Evolutionary conservation across 2,329 filamentous ascomycete genomes (phyloP), one percentile per base, ranked within the genome.

Genomic region (Clonostachys chloroleuca): DNA sequence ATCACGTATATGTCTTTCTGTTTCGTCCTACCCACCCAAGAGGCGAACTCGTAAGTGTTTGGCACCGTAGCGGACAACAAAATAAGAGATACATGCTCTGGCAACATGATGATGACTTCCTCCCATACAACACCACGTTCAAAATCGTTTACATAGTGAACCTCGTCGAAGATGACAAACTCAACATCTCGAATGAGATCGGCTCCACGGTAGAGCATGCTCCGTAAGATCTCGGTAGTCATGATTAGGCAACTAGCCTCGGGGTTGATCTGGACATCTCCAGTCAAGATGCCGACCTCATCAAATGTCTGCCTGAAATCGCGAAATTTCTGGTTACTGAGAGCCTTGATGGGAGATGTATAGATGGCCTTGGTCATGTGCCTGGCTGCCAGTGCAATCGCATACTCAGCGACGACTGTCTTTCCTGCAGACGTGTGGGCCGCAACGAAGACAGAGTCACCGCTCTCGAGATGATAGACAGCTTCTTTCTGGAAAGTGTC

Each of bases 351-450:
- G 0, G 94, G 94, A 1, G 94, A 97, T 0, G 94, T 99, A 65
- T 99, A 99, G 53, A 99, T 99, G 18, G 94, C 92, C 65, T 99
- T 99, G 9, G 94, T 99, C 92, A 97, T 97, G 64, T 99, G 94
- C 62, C 92, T 95, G n/a, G 90, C 86, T 33, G 94, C 94, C 49
- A 99, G 94, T 13, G 95, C 94, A 64, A 99, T 95, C 17, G 94
- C 95, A 64, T 99, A 99, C 67, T 99, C 94, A 52, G 94, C 94
- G 41, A 97, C 92, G 10, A 99, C 95, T 0, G 94, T 99, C 72
- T 99, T 99, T 48, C 94, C 94, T 18, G 94, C 94, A 34, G 94
- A 99, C 0, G 94, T 99, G 63, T 99, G 94, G 1, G 94, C 94
- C 10, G 94, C 94, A 44, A 99, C 94, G 59, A 99, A 99, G 24